These are phyloP conservation scores for Phycomyces blakesleeanus DNA, from an alignment of 192 early-diverging fungal genomes.

Conservation along the genomic window DNA sequence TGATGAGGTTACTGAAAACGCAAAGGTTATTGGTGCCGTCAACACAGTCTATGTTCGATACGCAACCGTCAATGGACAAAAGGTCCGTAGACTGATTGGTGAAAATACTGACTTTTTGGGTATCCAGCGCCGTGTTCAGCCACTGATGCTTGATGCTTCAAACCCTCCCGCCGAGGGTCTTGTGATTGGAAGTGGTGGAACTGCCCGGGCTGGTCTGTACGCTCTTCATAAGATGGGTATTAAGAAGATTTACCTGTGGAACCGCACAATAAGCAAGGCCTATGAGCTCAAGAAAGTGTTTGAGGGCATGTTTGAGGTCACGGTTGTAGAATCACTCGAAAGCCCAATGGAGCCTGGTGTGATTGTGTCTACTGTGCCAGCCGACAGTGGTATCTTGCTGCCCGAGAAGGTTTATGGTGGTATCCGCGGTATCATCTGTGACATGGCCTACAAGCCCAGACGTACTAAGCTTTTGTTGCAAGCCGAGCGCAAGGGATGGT, in stretches of 20 bases:
- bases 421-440: conserved; percentile 72
- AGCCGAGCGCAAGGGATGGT: conserved; percentile 57
- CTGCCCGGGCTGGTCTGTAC: conserved; percentile 85
- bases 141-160: conserved; percentile 32
- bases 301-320: conserved; percentile 47
- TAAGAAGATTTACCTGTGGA: conserved; percentile 72
- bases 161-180: conserved; percentile 51
- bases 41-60: conserved; percentile 73
- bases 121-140: conserved; percentile 64
- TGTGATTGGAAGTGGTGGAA: conserved; percentile 94
- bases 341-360: conserved; percentile 43
- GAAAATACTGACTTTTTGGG: conserved; percentile 98
- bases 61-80: conserved; percentile 26
- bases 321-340: conserved; percentile 43
- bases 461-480: conserved; percentile 75
- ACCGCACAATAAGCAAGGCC: conserved; percentile 80
- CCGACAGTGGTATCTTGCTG: conserved; percentile 54
- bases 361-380: conserved; percentile 87
- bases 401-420: conserved; percentile 50
- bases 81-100: conserved; percentile 56
- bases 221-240: conserved; percentile 73
- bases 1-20: conserved; percentile 69
- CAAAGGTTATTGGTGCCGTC: conserved; percentile 87
- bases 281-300: conserved; percentile 60
- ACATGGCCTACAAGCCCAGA: conserved; percentile 92